These are phyloP conservation scores for Keqinozyma sinolaborantium DNA, from an alignment of 1,139 yeast species.

Conservation along the genomic window DNA sequence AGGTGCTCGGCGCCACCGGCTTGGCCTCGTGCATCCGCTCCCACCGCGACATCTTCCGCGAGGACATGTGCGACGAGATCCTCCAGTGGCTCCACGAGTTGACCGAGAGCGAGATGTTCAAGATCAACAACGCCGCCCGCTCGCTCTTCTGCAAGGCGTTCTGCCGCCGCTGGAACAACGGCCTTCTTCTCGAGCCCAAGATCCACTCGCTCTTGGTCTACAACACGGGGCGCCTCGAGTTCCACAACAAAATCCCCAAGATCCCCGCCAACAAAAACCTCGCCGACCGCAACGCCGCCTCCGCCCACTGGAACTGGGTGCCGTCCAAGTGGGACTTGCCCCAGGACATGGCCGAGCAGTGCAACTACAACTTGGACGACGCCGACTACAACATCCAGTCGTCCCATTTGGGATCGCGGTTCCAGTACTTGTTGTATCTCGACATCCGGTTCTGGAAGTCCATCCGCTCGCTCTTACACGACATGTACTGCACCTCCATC, in stretches of 20 bases:
- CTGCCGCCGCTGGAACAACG: constrained; percentile 53
- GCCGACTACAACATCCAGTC: constrained; percentile 22
- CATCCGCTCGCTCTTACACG: constrained; percentile 59
- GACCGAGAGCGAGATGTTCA: constrained; percentile 52
- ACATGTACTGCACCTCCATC: constrained; percentile 65
- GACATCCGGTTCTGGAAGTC: constrained; percentile 75
- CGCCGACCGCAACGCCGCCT: constrained; percentile 6
- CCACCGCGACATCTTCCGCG: constrained; percentile 69
- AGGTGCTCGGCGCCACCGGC: constrained; percentile 54
- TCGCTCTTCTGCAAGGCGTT: constrained; percentile 55
- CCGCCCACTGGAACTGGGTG: constrained; percentile 33
- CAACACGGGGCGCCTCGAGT: constrained; percentile 30
- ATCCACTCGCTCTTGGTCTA: constrained; percentile 15
- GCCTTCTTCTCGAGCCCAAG: constrained; percentile 21
- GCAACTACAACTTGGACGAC: constrained; percentile 38
- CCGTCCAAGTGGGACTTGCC: constrained; percentile 43
- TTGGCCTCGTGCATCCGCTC: constrained; percentile 65
- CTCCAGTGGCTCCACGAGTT: constrained; percentile 62
- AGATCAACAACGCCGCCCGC: constrained; percentile 45
- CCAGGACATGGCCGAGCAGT: constrained; percentile 36
- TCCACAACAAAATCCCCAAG: constrained; percentile 32
- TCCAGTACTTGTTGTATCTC: constrained; percentile 69
- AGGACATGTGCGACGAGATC: constrained; percentile 77
- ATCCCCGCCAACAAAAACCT: constrained; percentile 13
- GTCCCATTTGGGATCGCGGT: constrained; percentile 60